These are phyloP conservation scores for Suillus plorans DNA, from an alignment of 768 basidiomycete species.

Conservation along the genomic window DNA sequence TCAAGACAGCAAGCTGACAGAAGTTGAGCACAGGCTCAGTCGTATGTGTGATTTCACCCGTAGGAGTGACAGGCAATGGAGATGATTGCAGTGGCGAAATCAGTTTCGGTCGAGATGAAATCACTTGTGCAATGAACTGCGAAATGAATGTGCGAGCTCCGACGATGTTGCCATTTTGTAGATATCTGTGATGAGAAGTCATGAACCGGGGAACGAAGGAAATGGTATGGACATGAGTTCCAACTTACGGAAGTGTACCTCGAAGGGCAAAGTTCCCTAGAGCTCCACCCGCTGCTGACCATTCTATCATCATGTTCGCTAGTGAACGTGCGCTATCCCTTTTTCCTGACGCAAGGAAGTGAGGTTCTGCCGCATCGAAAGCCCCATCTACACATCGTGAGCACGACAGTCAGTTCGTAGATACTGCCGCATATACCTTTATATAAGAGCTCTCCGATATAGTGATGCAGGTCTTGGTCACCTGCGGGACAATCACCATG, in stretches of 20 bases:
- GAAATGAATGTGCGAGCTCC: slow-evolving; percentile 90
- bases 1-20: slow-evolving; percentile 82
- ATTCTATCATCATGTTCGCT: slow-evolving; percentile 84
- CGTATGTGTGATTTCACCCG: slow-evolving; percentile 72
- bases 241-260: slow-evolving; percentile 74
- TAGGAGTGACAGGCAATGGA: slow-evolving; percentile 44
- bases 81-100: slow-evolving; percentile 39
- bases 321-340: slow-evolving; percentile 86
- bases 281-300: slow-evolving; percentile 53
- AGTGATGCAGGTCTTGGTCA: slow-evolving; percentile 85
- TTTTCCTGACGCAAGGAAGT: slow-evolving; percentile 83
- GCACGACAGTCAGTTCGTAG: neutral
- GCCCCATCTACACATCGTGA: slow-evolving; percentile 55
- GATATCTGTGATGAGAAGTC: slow-evolving; percentile 47
- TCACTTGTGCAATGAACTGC: slow-evolving; percentile 68
- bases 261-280: slow-evolving; percentile 81
- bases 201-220: slow-evolving; percentile 9
- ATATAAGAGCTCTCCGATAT: slow-evolving; percentile 84
- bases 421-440: slow-evolving; percentile 54
- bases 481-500: slow-evolving; percentile 79
- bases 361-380: slow-evolving; percentile 74
- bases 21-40: slow-evolving; percentile 82
- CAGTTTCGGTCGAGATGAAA: slow-evolving; percentile 44
- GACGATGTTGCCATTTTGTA: slow-evolving; percentile 87
- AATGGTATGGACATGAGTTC: neutral